A percentile compares a stretch with the other conserved stretches of the same genome.
Evolutionary conservation across 2,329 filamentous ascomycete genomes (phyloP).

Genomic region (Phaeosphaeria sp.): DNA sequence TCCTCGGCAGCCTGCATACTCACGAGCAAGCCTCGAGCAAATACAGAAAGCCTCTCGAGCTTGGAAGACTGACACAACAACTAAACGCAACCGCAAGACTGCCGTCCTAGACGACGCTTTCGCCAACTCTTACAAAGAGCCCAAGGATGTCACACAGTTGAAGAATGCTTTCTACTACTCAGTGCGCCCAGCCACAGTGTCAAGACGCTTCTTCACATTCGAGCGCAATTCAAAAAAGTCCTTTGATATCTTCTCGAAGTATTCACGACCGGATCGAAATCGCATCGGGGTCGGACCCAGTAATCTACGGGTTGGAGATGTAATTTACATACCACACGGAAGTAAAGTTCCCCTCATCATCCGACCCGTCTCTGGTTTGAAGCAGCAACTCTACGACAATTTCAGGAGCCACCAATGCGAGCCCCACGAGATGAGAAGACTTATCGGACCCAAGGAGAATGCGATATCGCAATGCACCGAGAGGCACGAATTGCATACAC

Average conservation of each 20-base stretch:
- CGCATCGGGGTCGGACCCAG: slow-evolving; percentile 21
- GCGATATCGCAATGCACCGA: no score
- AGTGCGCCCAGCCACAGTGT: slow-evolving; percentile 20
- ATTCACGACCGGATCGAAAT: no score
- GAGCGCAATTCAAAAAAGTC: no score
- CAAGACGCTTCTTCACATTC: slow-evolving; percentile 7
- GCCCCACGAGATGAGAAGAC: no score
- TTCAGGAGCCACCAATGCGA: no score
- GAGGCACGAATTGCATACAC: no score
- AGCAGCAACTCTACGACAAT: no score
- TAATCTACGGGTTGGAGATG: slow-evolving; percentile 17
- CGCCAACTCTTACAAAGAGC: neutral
- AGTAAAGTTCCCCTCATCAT: slow-evolving; percentile 26
- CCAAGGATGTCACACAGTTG: neutral
- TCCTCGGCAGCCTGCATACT: no score
- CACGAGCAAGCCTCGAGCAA: neutral
- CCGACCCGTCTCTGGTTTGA: no score
- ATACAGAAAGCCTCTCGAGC: neutral
- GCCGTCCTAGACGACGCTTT: neutral
- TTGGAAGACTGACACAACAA: neutral
- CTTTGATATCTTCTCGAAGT: no score
- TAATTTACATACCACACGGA: slow-evolving; percentile 17
- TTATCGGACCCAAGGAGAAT: no score
- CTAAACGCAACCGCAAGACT: neutral
- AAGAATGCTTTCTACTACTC: slow-evolving; percentile 4